These are phyloP conservation scores for Amanita inopinata DNA, from an alignment of 768 basidiomycete genomes.

Conservation along the genomic window DNA sequence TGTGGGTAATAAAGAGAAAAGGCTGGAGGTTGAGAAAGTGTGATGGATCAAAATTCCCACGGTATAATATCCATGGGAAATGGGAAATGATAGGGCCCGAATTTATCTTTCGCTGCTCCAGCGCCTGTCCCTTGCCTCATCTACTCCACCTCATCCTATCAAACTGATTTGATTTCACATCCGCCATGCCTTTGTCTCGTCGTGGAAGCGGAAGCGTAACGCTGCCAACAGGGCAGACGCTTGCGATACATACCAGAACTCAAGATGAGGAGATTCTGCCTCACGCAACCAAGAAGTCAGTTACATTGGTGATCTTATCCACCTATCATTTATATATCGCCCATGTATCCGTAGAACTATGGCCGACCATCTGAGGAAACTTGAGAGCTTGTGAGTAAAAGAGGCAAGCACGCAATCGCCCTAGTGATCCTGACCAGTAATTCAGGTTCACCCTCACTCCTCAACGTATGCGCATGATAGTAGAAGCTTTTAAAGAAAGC, in stretches of 20 bases:
- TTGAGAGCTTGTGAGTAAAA: slow-evolving; percentile 66
- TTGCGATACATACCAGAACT: slow-evolving; percentile 82
- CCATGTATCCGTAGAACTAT: slow-evolving; percentile 53
- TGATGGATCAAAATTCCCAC: slow-evolving; percentile 7
- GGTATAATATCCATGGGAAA: slow-evolving; percentile 9
- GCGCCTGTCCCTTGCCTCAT: slow-evolving; percentile 5
- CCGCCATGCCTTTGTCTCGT: slow-evolving; percentile 55
- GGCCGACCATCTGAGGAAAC: slow-evolving; percentile 89
- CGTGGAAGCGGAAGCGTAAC: slow-evolving; percentile 70
- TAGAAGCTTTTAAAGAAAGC: slow-evolving; percentile 90
- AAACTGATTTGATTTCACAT: slow-evolving; percentile 8
- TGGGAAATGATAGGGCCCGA: slow-evolving; percentile 7
- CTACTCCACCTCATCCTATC: neutral
- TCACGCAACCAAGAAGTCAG: slow-evolving; percentile 85
- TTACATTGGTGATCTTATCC: slow-evolving; percentile 16
- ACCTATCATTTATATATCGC: slow-evolving; percentile 9
- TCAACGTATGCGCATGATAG: slow-evolving; percentile 93
- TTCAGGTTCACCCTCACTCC: slow-evolving; percentile 77
- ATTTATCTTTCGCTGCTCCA: neutral
- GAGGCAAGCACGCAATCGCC: slow-evolving; percentile 1
- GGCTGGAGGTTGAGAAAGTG: slow-evolving; percentile 10
- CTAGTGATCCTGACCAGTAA: neutral
- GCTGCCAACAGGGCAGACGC: slow-evolving; percentile 65
- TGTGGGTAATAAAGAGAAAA: slow-evolving; percentile 4
- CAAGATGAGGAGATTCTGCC: slow-evolving; percentile 83